These are phyloP conservation scores for Epichloe amarillans DNA, from an alignment of 2,329 filamentous ascomycete species.

Conservation along the genomic window DNA sequence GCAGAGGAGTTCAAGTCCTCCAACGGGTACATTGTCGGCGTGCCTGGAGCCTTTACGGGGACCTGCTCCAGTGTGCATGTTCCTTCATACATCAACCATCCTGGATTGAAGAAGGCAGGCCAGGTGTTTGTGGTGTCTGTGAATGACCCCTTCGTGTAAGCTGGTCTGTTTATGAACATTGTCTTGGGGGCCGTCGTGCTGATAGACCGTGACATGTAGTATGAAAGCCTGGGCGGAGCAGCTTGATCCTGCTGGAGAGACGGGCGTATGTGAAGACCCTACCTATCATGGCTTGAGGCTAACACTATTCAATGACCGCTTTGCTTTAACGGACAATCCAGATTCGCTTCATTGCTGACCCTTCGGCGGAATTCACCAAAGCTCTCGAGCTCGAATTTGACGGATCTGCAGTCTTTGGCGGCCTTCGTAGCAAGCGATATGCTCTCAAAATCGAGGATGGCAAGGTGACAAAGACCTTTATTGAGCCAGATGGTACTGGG, in stretches of 20 bases:
- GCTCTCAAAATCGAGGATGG: conserved; percentile 73
- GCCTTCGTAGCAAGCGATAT: conserved; percentile 74
- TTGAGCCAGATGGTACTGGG: conserved; percentile 83
- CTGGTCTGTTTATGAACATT: conserved; percentile 6
- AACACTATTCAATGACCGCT: neutral
- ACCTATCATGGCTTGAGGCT: neutral
- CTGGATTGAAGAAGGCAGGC: conserved; percentile 65
- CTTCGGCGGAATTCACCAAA: conserved; percentile 65
- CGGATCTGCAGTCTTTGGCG: conserved; percentile 65
- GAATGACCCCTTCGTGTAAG: conserved; percentile 90
- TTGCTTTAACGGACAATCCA: conserved; percentile 20
- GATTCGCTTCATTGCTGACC: conserved; percentile 84
- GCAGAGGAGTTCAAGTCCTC: conserved; percentile 57
- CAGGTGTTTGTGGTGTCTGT: conserved; percentile 83
- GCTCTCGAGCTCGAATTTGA: conserved; percentile 77
- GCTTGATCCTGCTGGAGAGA: conserved; percentile 61
- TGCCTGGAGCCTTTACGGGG: conserved; percentile 62
- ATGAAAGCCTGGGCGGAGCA: conserved; percentile 81
- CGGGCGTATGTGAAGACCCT: conserved; percentile 51
- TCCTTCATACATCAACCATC: conserved; percentile 73
- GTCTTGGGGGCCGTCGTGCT: neutral
- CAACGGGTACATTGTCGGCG: conserved; percentile 73
- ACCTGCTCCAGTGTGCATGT: conserved; percentile 55
- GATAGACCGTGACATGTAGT: conserved; percentile 28
- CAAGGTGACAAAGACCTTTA: conserved; percentile 65